A percentile compares a stretch with the other conserved stretches of the same genome.
phyloP scores from a whole-genome alignment of 768 basidiomycete genomes.

The Cubamyces lactineus region DNA sequence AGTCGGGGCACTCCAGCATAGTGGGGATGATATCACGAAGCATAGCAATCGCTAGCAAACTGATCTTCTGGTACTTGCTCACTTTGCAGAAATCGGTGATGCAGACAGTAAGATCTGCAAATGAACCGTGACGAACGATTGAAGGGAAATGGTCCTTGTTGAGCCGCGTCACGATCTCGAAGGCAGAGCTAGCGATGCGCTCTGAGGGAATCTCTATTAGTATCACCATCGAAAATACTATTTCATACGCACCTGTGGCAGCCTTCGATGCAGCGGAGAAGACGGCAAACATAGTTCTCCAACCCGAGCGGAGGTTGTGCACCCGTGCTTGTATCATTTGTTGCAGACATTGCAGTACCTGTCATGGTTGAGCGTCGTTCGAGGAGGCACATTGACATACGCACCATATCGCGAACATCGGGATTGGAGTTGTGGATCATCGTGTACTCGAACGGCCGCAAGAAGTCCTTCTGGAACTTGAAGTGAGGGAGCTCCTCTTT shows the following conservation, averaged over 20 bases:
- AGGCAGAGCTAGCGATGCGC: slow-evolving; percentile 89
- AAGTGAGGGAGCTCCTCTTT: slow-evolving; percentile 98
- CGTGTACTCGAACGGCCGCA: slow-evolving; percentile 97
- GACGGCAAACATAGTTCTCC: slow-evolving; percentile 99
- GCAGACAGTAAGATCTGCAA: slow-evolving; percentile 95
- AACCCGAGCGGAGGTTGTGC: slow-evolving; percentile 95
- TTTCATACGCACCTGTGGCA: slow-evolving; percentile 63
- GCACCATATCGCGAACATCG: slow-evolving; percentile 94
- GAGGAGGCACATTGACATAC: slow-evolving; percentile 2
- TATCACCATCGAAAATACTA: neutral
- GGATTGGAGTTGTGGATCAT: slow-evolving; percentile 97
- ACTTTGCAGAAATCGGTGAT: slow-evolving; percentile 99
- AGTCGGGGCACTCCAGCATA: slow-evolving; percentile 86
- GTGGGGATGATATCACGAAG: slow-evolving; percentile 89
- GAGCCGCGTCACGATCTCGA: slow-evolving; percentile 91
- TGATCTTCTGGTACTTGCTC: slow-evolving; percentile 98
- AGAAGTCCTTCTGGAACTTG: slow-evolving; percentile 99
- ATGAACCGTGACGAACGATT: slow-evolving; percentile 93
- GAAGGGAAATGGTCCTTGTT: slow-evolving; percentile 89
- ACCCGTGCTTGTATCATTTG: slow-evolving; percentile 98
- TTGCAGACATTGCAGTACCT: slow-evolving; percentile 97
- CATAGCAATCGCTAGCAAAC: slow-evolving; percentile 95
- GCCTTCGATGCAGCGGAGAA: slow-evolving; percentile 97
- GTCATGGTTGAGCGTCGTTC: neutral
- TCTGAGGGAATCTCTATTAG: slow-evolving; percentile 49